phyloP scores from a whole-genome alignment of 345 rosid genomes.

The Aurinia saxatilis region DNA sequence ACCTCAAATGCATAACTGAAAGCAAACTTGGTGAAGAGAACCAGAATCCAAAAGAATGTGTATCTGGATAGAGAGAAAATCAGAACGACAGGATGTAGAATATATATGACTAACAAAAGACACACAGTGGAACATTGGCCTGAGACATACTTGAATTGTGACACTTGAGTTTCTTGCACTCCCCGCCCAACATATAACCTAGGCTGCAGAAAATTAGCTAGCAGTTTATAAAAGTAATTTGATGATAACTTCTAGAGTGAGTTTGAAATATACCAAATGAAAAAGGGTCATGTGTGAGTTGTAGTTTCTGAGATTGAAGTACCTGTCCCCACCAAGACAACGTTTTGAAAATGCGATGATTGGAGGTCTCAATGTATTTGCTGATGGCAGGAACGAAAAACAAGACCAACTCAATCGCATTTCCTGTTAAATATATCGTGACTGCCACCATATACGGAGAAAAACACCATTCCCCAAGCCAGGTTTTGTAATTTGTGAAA shows the following conservation, averaged over 20 bases:
- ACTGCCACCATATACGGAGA: constrained; percentile 86
- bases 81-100: not conserved
- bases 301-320: constrained; percentile 12
- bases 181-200: constrained; percentile 84
- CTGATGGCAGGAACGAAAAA: constrained; percentile 76
- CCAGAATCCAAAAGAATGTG: constrained; percentile 77
- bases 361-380: constrained; percentile 78
- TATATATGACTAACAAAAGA: not conserved
- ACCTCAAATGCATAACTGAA: constrained; percentile 96
- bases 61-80: constrained; percentile 43
- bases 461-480: constrained; percentile 77
- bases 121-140: constrained; percentile 18
- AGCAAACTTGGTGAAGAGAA: constrained; percentile 56
- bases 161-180: constrained; percentile 92
- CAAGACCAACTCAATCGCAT: constrained; percentile 73
- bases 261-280: constrained; percentile 9
- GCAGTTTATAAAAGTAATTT: constrained; percentile 1
- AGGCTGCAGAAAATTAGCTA: constrained; percentile 46
- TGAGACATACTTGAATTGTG: constrained; percentile 64
- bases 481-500: constrained; percentile 48
- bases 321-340: constrained; percentile 89
- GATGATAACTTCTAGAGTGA: constrained; percentile 1
- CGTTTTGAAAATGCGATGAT: constrained; percentile 47
- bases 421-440: constrained; percentile 54
- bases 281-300: not conserved